A percentile compares a stretch with the other conserved stretches of the same genome.
Conservation (phyloP, 1,284 basidiomycete genomes). For the Ceratorhiza oryzae-sativae region DNA sequence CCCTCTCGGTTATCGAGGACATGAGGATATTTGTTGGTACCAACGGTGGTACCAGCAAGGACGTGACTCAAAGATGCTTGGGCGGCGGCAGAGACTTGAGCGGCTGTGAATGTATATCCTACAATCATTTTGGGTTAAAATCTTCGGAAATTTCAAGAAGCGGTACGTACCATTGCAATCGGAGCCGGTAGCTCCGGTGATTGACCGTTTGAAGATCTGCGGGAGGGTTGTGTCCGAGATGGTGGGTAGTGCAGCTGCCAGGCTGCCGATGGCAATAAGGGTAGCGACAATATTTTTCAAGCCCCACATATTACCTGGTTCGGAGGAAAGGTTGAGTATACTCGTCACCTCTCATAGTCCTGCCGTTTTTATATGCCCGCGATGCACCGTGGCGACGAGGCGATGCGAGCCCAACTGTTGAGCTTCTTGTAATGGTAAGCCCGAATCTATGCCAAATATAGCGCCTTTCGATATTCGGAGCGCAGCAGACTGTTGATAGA, state of each 20-base stretch:
- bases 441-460: conserved; percentile 18
- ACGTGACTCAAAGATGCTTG: conserved; percentile 10
- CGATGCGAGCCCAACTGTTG: background rate
- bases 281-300: background rate
- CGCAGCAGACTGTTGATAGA: conserved; percentile 15
- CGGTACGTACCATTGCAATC: conserved; percentile 14
- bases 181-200: conserved; percentile 20
- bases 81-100: conserved; percentile 16
- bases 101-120: conserved; percentile 23
- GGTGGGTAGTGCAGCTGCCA: conserved; percentile 18
- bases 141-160: background rate
- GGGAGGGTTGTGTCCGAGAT: conserved; percentile 13
- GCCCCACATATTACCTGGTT: conserved; percentile 13
- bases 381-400: background rate
- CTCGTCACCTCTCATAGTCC: background rate
- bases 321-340: background rate
- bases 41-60: conserved; percentile 25
- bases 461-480: background rate
- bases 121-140: background rate
- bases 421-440: conserved; percentile 15
- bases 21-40: conserved; percentile 22
- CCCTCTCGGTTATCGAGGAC: conserved; percentile 30
- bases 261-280: background rate
- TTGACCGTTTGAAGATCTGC: conserved; percentile 10
- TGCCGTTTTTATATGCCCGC: background rate